Evolutionary conservation across 2,329 filamentous ascomycete genomes (phyloP), one percentile per base, ranked within the genome.

Genomic region (Bipolaris zeicola): DNA sequence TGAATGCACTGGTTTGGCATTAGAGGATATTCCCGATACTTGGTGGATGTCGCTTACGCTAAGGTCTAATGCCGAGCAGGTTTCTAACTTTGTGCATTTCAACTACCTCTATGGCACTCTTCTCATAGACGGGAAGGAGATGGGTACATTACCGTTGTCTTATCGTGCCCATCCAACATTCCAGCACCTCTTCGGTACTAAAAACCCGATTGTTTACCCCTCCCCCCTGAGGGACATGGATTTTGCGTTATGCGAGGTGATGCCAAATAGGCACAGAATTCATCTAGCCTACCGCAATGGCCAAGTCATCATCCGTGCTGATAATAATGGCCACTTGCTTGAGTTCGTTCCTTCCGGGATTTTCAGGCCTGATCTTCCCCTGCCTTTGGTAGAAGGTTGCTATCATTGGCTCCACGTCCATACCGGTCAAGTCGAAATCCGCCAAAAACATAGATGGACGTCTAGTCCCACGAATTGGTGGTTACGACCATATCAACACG

Each of bases 401-500:
- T 76, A 83, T 0, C 87, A 90, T 58, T 89, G 86, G 85, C 73
- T 89, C 3, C 76, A 89, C 39, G 11, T 87, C 0, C 45, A 57
- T 1, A 73, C 72, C 1, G 74, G 76, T 2, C 49, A 72, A 1
- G 47, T 90, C 0, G 82, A 89, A 42, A 81, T 88, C 20, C 77
- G 86, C 7, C 79, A 77, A 6, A 67, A 69, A 1, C 57, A 67
- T n/a, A 73, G 74, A 1, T 84, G 81, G 81, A 72, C 50, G 11
- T 52, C 42, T 0, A 79, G 70, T 43, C 1, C 13, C 0, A 63
- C 65, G 4, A 76, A 81, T 58, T 83, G 81, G 80, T 59, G 36
- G 6, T 54, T 84, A 43, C 5, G 11, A 39, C 5, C 60, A 79
- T 52, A 36, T 77, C 11, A 16, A 14, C 37, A 52, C 1, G 55